Base-by-base conservation (phyloP, 2,329 filamentous ascomycete genomes). In the Colletotrichum scovillei region DNA sequence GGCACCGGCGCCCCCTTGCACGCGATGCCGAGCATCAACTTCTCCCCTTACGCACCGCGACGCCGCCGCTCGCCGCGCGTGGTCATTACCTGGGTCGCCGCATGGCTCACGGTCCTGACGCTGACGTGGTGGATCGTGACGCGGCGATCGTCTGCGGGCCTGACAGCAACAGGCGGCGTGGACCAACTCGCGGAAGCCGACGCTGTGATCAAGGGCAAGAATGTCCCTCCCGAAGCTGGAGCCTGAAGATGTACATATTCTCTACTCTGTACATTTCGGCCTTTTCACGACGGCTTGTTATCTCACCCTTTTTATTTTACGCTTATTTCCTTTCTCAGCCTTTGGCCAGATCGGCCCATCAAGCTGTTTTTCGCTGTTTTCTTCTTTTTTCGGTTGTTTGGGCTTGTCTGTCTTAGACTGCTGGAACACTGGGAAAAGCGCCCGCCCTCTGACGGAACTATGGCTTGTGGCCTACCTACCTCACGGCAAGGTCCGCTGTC, bases 121-220 rank as follows among this genome's bases (percentile, higher is more conserved):
- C 42, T 76, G 32, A 69, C 69, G 35, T 75, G 72, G 75, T 73
- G 72, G 65, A 57, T 75, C 57, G 49, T 52, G 52, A 70, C 49
- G 59, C 55, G 69, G 66, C 62, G 66, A 16, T 57, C 42, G 19
- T 32, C 46, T 35, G 38, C 38, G 16, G 14, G 55, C n/a, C 26
- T 38, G 26, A 52, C 30, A 7, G 38, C 38, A 42, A 9, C 7
- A 8, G 26, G 38, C 52, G 52, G 57, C 42, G 8, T 52, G 14
- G 5, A 46, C 16, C 57, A 46, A 63, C 28, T 62, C 56, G 19
- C 42, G 19, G 42, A n/a, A 24, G 56, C 56, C 22, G 67, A 73
- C 67, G 67, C 67, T 3, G 55, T 65, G 35, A 71, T 73, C 56
- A 71, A 71, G 62, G 71, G 60, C 19, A 73, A 70, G 62, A 56